phyloP scores from a whole-genome alignment of 345 rosid species.

The Eucalyptus tenuipes region DNA sequence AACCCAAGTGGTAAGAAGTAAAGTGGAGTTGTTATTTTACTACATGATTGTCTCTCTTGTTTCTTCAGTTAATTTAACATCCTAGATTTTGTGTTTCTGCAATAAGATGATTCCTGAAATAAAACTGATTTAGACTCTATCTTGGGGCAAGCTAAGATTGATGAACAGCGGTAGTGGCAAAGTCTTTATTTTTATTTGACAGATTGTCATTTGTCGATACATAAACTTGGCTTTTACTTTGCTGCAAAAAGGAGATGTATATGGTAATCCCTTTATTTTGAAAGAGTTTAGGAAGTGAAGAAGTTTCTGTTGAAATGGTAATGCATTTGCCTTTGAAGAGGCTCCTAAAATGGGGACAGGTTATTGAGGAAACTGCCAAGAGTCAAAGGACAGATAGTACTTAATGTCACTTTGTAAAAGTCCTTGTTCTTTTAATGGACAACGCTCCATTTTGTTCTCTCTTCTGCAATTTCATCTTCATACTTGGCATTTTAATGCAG shows the following conservation, averaged over 20 bases:
- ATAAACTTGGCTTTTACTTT: neutral
- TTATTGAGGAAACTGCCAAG: neutral
- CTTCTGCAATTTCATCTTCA: neutral
- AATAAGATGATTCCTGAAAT: neutral
- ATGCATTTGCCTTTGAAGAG: neutral
- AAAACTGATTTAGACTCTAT: neutral
- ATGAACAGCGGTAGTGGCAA: neutral
- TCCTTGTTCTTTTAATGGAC: neutral
- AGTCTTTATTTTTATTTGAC: neutral
- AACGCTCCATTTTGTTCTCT: neutral
- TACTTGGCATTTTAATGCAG: constrained; percentile 23
- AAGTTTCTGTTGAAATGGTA: neutral
- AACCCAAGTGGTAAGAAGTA: constrained; percentile 58
- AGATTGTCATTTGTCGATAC: neutral
- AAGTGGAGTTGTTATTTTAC: neutral
- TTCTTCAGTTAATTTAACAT: neutral
- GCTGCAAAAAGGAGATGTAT: neutral
- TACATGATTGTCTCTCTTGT: neutral
- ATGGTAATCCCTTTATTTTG: neutral
- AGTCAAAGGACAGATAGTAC: neutral
- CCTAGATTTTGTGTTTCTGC: neutral
- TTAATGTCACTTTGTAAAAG: neutral
- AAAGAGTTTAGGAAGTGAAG: neutral
- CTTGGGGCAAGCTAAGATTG: neutral
- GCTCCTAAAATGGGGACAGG: neutral